Evolutionary conservation across 352 stramenopile genomes (phyloP).

Genomic region (Phytopythium vexans): DNA sequence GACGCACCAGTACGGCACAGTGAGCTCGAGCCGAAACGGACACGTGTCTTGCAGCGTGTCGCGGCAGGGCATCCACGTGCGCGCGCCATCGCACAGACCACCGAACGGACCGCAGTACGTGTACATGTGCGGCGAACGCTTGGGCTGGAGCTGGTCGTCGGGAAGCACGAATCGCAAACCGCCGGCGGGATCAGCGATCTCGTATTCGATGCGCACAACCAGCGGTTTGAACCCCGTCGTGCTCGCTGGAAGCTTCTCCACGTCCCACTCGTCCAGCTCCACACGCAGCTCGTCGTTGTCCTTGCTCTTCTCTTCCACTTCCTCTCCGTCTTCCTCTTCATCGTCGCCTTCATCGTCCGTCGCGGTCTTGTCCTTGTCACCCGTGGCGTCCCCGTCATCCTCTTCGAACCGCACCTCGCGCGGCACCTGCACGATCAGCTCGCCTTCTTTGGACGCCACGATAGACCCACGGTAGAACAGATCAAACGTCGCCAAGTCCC

Average conservation of each 20-base stretch:
- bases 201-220: conserved; percentile 75
- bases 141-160: conserved; percentile 59
- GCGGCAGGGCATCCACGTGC: conserved; percentile 83
- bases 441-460: conserved; percentile 80
- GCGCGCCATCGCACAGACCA: conserved; percentile 74
- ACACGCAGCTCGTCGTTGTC: conserved; percentile 41
- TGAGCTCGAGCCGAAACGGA: conserved; percentile 72
- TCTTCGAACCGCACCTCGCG: conserved; percentile 52
- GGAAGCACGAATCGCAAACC: conserved; percentile 74
- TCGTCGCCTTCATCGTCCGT: conserved; percentile 38
- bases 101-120: conserved; percentile 82
- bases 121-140: conserved; percentile 83
- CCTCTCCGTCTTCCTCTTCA: conserved; percentile 26
- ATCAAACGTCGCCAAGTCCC: conserved; percentile 77
- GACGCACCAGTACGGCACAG: conserved; percentile 78
- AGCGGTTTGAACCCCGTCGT: conserved; percentile 69
- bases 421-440: conserved; percentile 74
- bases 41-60: conserved; percentile 74
- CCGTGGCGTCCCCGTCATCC: conserved; percentile 16
- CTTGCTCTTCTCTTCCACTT: conserved; percentile 35
- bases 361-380: conserved; percentile 9
- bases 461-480: conserved; percentile 84
- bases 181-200: conserved; percentile 60
- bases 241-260: conserved; percentile 65
- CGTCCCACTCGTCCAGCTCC: conserved; percentile 61